Percentiles rank a stretch among this genome's conserved stretches.
phyloP scores from a whole-genome alignment of 2,329 filamentous ascomycete species.

The Trichoderma lentiforme region DNA sequence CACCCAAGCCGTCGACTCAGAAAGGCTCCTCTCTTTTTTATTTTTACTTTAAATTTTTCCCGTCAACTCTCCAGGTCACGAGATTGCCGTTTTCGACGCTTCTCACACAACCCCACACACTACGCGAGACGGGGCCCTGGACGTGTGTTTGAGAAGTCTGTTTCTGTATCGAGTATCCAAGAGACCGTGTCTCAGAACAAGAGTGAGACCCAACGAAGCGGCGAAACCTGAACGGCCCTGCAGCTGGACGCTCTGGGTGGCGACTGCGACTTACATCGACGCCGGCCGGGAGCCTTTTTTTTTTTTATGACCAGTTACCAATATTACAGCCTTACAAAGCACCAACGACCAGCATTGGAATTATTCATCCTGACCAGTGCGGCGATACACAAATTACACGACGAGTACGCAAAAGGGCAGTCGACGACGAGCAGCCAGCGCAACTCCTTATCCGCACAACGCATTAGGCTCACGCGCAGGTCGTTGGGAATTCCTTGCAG shows the following conservation, averaged over 20 bases:
- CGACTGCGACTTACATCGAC: conserved; percentile 12
- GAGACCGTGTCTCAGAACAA: conserved; percentile 9
- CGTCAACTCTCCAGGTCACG: background rate
- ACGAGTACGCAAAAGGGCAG: background rate
- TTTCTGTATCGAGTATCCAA: background rate
- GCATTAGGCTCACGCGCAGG: conserved; percentile 7
- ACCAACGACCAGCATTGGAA: background rate
- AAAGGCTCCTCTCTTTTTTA: background rate
- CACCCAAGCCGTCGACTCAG: background rate
- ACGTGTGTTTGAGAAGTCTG: conserved; percentile 6
- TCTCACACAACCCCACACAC: conserved; percentile 5
- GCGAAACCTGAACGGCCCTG: background rate
- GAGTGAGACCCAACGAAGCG: conserved; percentile 11
- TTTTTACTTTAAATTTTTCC: background rate
- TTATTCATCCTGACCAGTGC: background rate
- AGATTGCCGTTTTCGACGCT: conserved; percentile 12
- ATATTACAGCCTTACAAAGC: conserved; percentile 6
- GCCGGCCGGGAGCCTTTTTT: background rate
- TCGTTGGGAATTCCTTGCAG: conserved; percentile 2
- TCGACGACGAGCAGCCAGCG: background rate
- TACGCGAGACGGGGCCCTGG: conserved; percentile 1
- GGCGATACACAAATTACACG: background rate
- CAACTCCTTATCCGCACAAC: background rate
- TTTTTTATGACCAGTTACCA: background rate
- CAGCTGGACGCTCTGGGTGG: conserved; percentile 6